Percentiles rank a stretch among this genome's conserved stretches.
These are phyloP conservation scores for Plectosphaerella cucumerina DNA, from an alignment of 2,329 filamentous ascomycete genomes.

Conservation along the genomic window DNA sequence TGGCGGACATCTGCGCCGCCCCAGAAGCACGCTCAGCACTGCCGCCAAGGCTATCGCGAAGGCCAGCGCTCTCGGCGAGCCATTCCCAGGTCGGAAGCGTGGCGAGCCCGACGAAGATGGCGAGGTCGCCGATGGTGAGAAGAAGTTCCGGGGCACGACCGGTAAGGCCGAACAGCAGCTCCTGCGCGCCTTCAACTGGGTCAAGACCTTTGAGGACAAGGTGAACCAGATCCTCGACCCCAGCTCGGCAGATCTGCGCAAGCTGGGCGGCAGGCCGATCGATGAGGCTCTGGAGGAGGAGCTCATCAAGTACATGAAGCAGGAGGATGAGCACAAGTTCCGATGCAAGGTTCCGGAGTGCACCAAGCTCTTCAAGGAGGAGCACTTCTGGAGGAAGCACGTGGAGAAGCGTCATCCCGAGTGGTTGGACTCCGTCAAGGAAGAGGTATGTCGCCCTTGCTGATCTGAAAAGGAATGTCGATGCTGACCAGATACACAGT, in stretches of 20 bases:
- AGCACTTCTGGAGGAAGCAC: slow-evolving; percentile 97
- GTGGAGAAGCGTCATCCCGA: slow-evolving; percentile 93
- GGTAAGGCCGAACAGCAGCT: slow-evolving; percentile 87
- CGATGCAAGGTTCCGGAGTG: slow-evolving; percentile 96
- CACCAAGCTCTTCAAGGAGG: slow-evolving; percentile 94
- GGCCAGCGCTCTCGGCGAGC: slow-evolving; percentile 76
- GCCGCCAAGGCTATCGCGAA: slow-evolving; percentile 80
- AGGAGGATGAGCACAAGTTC: slow-evolving; percentile 96
- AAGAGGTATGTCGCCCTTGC: slow-evolving; percentile 62
- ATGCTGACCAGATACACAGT: slow-evolving; percentile 47
- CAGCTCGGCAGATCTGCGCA: slow-evolving; percentile 79
- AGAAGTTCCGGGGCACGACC: slow-evolving; percentile 65
- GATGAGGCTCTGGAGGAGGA: slow-evolving; percentile 88
- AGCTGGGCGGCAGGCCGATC: slow-evolving; percentile 81
- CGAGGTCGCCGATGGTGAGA: slow-evolving; percentile 62
- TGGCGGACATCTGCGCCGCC: slow-evolving; percentile 91
- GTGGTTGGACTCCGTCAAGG: slow-evolving; percentile 75
- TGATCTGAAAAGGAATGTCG: not conserved
- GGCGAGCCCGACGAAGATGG: slow-evolving; percentile 60
- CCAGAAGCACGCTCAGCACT: slow-evolving; percentile 77
- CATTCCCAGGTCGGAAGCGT: slow-evolving; percentile 80
- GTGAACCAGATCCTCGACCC: slow-evolving; percentile 89
- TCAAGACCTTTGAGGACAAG: slow-evolving; percentile 97
- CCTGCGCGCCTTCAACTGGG: slow-evolving; percentile 96
- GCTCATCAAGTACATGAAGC: slow-evolving; percentile 82